Evolutionary conservation across 345 rosid species (phyloP).

Genomic region (Salix purpurea): DNA sequence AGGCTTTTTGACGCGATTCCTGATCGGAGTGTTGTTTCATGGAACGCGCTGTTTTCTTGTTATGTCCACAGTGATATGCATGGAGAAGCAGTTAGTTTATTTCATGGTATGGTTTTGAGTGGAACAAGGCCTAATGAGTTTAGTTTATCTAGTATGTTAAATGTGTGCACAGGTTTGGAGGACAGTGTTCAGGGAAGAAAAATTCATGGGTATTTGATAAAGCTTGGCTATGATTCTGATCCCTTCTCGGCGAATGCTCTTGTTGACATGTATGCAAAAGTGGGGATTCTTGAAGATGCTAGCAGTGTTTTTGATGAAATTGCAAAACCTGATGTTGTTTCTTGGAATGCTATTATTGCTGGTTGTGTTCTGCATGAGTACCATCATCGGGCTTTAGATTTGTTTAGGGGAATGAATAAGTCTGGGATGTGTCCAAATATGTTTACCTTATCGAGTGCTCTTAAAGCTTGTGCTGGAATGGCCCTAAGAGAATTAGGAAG

Average conservation of each 20-base stretch:
- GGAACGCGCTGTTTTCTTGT: constrained; percentile 57
- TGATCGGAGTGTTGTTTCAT: constrained; percentile 46
- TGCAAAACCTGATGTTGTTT: constrained; percentile 46
- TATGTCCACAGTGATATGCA: constrained; percentile 43
- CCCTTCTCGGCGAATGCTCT: constrained; percentile 55
- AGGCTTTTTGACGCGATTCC: constrained; percentile 45
- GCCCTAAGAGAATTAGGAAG: constrained; percentile 38
- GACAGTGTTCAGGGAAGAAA: constrained; percentile 41
- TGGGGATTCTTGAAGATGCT: constrained; percentile 42
- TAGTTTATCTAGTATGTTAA: constrained; percentile 52
- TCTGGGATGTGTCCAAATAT: constrained; percentile 41
- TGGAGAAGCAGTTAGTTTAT: constrained; percentile 41
- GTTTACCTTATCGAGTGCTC: constrained; percentile 51
- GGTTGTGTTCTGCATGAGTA: constrained; percentile 50
- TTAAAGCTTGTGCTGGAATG: constrained; percentile 50
- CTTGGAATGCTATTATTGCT: constrained; percentile 65
- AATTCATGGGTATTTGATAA: constrained; percentile 45
- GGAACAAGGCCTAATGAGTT: constrained; percentile 56
- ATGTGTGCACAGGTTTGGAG: constrained; percentile 49
- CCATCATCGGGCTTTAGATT: constrained; percentile 33
- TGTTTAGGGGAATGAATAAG: constrained; percentile 37
- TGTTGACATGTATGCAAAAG: constrained; percentile 68
- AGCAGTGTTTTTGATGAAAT: constrained; percentile 40
- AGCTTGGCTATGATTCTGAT: constrained; percentile 47
- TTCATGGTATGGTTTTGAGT: constrained; percentile 42